phyloP scores from a whole-genome alignment of 176 grass and related monocot species.

The Aegilops speltoides region DNA sequence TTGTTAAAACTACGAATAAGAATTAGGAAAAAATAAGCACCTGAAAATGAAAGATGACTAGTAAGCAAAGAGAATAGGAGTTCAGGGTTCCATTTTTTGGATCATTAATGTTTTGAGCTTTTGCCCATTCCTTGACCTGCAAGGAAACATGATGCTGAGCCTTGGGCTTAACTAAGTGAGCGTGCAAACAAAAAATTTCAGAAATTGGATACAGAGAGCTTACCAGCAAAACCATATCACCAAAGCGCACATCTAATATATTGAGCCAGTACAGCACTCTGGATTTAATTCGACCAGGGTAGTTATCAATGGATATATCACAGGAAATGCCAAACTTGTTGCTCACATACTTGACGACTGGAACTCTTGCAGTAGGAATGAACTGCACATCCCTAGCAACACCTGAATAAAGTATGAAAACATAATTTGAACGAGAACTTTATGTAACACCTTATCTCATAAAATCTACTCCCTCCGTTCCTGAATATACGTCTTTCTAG shows the following conservation, averaged over 20 bases:
- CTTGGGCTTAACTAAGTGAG: constrained; percentile 16
- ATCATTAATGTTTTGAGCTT: constrained; percentile 90
- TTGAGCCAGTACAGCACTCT: constrained; percentile 68
- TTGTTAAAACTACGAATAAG: background rate
- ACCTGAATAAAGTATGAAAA: constrained; percentile 51
- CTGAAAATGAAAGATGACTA: constrained; percentile 92
- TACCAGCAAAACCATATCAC: constrained; percentile 92
- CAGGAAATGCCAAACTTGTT: constrained; percentile 58
- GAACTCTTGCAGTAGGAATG: constrained; percentile 80
- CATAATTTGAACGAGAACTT: background rate
- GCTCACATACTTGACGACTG: constrained; percentile 70
- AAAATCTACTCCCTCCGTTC: background rate
- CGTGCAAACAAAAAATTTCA: background rate
- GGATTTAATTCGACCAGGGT: constrained; percentile 70
- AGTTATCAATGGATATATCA: constrained; percentile 79
- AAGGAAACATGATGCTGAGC: constrained; percentile 30
- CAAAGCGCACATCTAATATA: constrained; percentile 68
- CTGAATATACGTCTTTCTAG: too few relatives aligned
- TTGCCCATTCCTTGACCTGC: constrained; percentile 96
- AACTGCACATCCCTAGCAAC: constrained; percentile 49
- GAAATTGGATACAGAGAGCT: background rate
- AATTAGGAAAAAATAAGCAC: constrained; percentile 16
- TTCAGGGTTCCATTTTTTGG: constrained; percentile 81
- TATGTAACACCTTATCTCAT: background rate
- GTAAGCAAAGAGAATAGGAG: constrained; percentile 87